Conservation (phyloP, 345 rosid genomes). For the Populus euphratica region DNA sequence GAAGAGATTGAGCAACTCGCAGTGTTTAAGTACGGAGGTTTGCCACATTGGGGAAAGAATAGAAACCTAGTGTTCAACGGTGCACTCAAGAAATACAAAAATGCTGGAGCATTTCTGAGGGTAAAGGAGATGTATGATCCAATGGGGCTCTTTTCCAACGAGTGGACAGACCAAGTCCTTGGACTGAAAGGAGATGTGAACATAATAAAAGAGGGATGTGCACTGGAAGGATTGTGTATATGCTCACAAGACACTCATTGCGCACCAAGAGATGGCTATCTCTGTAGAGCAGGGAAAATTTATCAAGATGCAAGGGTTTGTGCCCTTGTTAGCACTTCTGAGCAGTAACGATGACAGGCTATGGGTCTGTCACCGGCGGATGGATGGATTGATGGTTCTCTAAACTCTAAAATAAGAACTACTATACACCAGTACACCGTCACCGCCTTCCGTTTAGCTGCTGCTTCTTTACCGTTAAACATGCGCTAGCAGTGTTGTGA, state of each 20-base stretch:
- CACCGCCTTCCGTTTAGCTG: too few species aligned
- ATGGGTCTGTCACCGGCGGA: too few species aligned
- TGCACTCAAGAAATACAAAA: conserved; percentile 48
- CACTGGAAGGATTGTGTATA: conserved; percentile 65
- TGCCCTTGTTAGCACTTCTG: conserved; percentile 17
- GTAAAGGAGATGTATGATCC: conserved; percentile 61
- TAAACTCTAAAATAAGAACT: background rate
- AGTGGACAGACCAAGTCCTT: conserved; percentile 67
- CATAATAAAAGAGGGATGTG: conserved; percentile 54
- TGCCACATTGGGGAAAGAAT: conserved; percentile 91
- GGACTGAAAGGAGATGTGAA: conserved; percentile 44
- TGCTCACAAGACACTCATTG: conserved; percentile 72
- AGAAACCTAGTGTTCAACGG: conserved; percentile 56
- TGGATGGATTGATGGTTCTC: too few species aligned
- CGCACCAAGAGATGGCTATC: conserved; percentile 62
- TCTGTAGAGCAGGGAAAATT: conserved; percentile 57
- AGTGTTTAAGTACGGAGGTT: conserved; percentile 58
- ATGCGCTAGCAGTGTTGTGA: too few species aligned
- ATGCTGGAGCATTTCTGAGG: conserved; percentile 38
- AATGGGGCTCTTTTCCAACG: conserved; percentile 60
- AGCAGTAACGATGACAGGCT: conserved; percentile 18
- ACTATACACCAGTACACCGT: too few species aligned
- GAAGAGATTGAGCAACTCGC: conserved; percentile 89
- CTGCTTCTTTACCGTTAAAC: too few species aligned
- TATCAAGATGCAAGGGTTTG: conserved; percentile 61